phyloP scores from a whole-genome alignment of 116 monocot species.

The Iris pallida region DNA sequence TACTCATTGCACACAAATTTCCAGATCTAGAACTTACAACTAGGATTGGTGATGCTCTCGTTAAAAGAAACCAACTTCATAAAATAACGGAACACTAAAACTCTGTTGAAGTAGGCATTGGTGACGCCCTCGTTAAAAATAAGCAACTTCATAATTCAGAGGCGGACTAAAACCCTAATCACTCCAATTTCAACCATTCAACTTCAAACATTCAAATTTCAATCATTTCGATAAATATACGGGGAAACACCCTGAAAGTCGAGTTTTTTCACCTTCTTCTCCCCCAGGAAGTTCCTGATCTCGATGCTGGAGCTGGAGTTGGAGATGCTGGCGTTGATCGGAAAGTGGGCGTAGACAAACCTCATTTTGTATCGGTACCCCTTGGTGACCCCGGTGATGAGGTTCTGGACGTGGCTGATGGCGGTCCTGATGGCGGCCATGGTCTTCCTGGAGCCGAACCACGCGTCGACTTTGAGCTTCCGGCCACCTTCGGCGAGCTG shows the following conservation, averaged over 20 bases:
- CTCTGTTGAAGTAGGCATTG: too few relatives aligned
- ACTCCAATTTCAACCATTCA: not conserved
- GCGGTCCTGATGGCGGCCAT: conserved; percentile 43
- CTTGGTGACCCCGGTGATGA: conserved; percentile 50
- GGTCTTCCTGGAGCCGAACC: conserved; percentile 42
- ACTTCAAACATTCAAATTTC: not conserved
- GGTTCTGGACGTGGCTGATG: conserved; percentile 35
- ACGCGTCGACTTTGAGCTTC: conserved; percentile 49
- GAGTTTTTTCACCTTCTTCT: conserved; percentile 23
- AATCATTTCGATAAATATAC: too few relatives aligned
- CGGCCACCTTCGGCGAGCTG: conserved; percentile 23
- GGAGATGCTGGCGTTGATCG: conserved; percentile 46
- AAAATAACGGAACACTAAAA: too few relatives aligned
- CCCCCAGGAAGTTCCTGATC: conserved; percentile 40
- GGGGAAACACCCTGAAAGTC: not conserved
- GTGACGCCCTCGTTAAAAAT: too few relatives aligned
- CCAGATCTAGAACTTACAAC: too few relatives aligned
- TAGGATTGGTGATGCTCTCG: too few relatives aligned
- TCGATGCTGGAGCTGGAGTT: conserved; percentile 22
- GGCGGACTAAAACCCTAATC: too few relatives aligned
- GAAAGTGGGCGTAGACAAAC: conserved; percentile 52
- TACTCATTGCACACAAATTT: too few relatives aligned
- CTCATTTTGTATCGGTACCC: conserved; percentile 51
- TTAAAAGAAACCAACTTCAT: too few relatives aligned
- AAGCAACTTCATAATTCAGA: too few relatives aligned